These are phyloP conservation scores for Cupressus sempervirens DNA, from an alignment of 75 land plant genomes.

Conservation along the genomic window DNA sequence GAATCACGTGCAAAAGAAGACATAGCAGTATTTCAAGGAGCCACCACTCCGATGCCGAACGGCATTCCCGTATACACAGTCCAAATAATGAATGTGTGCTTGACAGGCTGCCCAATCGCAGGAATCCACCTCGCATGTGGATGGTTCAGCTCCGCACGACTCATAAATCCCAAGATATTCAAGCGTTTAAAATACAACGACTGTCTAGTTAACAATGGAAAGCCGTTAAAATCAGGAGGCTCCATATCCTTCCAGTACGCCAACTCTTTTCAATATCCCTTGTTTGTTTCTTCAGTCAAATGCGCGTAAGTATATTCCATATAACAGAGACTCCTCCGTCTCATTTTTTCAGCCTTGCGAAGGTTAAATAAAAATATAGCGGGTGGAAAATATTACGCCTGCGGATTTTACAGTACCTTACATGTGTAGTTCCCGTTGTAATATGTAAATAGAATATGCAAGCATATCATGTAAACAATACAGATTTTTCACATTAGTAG, in stretches of 20 bases:
- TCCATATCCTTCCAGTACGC: conserved; percentile 63
- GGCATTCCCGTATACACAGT: conserved; percentile 89
- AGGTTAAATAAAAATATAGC: neutral
- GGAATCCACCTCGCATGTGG: no score
- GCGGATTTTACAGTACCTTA: neutral
- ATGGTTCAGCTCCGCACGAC: no score
- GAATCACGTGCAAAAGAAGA: conserved; percentile 61
- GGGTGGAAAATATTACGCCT: no score
- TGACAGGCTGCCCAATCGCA: no score
- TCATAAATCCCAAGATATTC: conserved; percentile 54
- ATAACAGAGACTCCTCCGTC: neutral
- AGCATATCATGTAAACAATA: neutral
- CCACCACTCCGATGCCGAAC: conserved; percentile 63
- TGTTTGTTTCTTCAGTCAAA: conserved; percentile 40
- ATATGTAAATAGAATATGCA: neutral
- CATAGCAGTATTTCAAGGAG: conserved; percentile 72
- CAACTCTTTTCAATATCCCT: conserved; percentile 53
- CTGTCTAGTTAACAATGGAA: conserved; percentile 67
- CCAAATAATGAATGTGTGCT: no score
- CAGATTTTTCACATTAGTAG: neutral
- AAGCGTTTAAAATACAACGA: conserved; percentile 53
- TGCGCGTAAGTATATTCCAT: neutral
- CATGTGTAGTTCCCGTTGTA: no score
- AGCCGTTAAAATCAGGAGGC: conserved; percentile 32
- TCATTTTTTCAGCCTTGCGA: neutral